Evolutionary conservation across 2,329 filamentous ascomycete genomes (phyloP), one percentile per base, ranked within the genome.

Genomic region (Cercospora sp.): DNA sequence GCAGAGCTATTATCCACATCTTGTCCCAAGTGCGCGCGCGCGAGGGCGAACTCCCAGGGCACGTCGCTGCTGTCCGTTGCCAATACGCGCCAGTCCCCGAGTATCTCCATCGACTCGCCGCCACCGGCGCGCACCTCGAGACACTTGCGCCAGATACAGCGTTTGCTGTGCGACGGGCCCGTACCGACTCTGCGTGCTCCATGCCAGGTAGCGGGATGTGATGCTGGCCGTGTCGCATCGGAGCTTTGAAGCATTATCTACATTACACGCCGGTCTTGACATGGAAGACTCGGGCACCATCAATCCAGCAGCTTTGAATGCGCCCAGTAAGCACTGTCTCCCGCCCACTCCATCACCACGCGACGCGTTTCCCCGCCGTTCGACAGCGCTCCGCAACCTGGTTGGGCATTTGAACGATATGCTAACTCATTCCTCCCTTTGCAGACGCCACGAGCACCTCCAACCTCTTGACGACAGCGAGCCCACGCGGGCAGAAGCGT

Each of bases 301-400:
- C 85, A 92, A 96, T 85, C 93, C 93, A 80, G 92, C 92, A 78
- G 91, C 91, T 72, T 86, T 97, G 84, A 93, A 91, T 83, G 90
- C 89, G 79, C 84, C 89, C 84, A 88, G 91, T 94, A 89, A 74
- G 77, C 73, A 55, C 49, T 60, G 24, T 57, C 43, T 66, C 49
- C 40, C 45, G 43, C 65, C 67, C 65, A 58, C 53, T 66, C 49
- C 45, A 61, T 65, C 69, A 69, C 63, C 61, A 63, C 68, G 71
- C 66, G 69, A 71, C 71, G 69, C 71, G 69, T 71, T 45, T 59
- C 53, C 60, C 24, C 49, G 26, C 12, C 24, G 21, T 28, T 55
- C 49, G 13, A 55, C 12, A 24, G 26, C 49, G 49, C 49, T 28
- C 21, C 24, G 49, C 24, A 26, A 5, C 24, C 49, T 4, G 49